Evolutionary conservation across 2,329 filamentous ascomycete genomes (phyloP).

Genomic region (Pyrenophora graminea): DNA sequence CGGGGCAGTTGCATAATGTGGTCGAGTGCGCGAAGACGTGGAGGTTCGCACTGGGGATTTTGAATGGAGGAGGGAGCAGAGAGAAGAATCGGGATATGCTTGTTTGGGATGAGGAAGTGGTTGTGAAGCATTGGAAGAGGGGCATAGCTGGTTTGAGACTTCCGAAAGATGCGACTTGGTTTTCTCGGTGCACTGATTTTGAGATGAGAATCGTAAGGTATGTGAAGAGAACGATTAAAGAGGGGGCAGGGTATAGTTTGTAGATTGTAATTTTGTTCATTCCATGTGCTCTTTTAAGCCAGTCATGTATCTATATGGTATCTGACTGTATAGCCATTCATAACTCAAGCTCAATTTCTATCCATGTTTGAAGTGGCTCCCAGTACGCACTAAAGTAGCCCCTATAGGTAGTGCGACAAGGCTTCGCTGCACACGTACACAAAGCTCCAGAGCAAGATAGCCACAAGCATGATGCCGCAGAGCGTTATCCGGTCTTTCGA

Average conservation of each 20-base stretch:
- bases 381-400: too few relatives aligned
- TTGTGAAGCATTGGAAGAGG: conserved; percentile 17
- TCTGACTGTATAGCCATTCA: too few relatives aligned
- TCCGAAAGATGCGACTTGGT: not conserved
- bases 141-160: not conserved
- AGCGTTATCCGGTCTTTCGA: too few relatives aligned
- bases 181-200: conserved; percentile 1
- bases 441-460: too few relatives aligned
- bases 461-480: too few relatives aligned
- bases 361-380: too few relatives aligned
- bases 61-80: not conserved
- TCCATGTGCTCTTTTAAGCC: too few relatives aligned
- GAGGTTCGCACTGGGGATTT: conserved; percentile 26
- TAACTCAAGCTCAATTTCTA: too few relatives aligned
- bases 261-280: too few relatives aligned
- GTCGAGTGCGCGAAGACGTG: conserved; percentile 36
- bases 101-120: conserved; percentile 31
- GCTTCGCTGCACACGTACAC: too few relatives aligned
- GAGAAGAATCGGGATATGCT: conserved; percentile 15
- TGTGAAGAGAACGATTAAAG: not conserved
- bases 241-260: not conserved
- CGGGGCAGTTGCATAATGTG: conserved; percentile 29
- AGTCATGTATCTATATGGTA: too few relatives aligned
- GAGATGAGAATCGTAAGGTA: conserved; percentile 14
- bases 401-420: too few relatives aligned